Percentiles rank a stretch among this genome's conserved stretches.
These are phyloP conservation scores for Cladophialophora bantiana DNA, from an alignment of 2,329 filamentous ascomycete species.

Conservation along the genomic window DNA sequence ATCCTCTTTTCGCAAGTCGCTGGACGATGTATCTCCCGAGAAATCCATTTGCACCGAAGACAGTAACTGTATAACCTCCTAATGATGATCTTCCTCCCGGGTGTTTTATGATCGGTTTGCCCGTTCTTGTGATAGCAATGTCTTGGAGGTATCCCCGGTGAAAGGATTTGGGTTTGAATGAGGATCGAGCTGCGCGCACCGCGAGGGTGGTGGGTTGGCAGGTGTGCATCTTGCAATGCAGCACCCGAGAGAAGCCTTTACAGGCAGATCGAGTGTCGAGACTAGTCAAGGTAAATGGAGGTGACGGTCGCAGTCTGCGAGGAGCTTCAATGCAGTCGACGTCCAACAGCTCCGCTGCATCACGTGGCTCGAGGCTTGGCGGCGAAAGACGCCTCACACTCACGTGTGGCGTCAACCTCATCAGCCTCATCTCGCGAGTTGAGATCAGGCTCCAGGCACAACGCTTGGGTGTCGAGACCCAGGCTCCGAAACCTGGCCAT, in stretches of 20 bases:
- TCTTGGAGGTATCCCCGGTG: constrained; percentile 69
- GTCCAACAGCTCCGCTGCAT: constrained; percentile 1
- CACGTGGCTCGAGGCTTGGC: not conserved
- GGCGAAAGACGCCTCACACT: not conserved
- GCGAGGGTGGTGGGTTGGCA: constrained; percentile 49
- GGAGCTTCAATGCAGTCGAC: constrained; percentile 5
- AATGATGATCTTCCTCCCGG: constrained; percentile 84
- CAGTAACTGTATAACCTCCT: constrained; percentile 90
- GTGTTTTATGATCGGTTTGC: constrained; percentile 89
- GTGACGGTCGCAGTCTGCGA: not conserved
- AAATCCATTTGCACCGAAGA: constrained; percentile 96
- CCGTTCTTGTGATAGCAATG: constrained; percentile 90
- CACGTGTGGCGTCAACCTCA: too few species aligned
- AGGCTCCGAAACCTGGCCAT: too few species aligned
- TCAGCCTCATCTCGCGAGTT: too few species aligned
- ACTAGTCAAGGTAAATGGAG: not conserved
- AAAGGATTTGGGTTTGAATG: constrained; percentile 31
- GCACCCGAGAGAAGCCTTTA: constrained; percentile 25
- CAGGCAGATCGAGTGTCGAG: constrained; percentile 18
- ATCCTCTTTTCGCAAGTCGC: constrained; percentile 89
- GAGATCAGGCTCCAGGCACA: too few species aligned
- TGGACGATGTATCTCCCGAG: constrained; percentile 98
- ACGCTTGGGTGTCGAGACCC: too few species aligned
- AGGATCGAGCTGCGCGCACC: constrained; percentile 53
- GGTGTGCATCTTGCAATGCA: constrained; percentile 40